Conservation (phyloP, 257 asterid genomes). For the Verbena officinalis region DNA sequence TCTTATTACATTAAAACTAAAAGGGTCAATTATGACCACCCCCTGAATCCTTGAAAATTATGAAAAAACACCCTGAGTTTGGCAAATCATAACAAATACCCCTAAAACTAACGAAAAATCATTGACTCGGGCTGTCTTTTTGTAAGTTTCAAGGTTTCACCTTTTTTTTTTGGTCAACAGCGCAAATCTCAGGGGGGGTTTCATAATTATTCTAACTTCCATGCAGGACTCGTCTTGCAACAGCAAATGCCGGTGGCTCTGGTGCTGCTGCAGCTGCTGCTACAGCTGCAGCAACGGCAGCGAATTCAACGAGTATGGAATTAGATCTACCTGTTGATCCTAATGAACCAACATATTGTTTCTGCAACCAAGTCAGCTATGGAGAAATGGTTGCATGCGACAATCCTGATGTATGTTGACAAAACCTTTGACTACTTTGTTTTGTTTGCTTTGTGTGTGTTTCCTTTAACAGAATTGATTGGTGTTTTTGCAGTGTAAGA, state of each 20-base stretch:
- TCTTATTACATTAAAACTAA: conserved; percentile 1
- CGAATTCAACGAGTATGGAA: conserved; percentile 69
- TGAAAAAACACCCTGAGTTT: no score
- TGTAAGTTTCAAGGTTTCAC: no score
- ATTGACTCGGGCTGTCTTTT: no score
- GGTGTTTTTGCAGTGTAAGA: conserved; percentile 74
- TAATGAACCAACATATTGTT: conserved; percentile 93
- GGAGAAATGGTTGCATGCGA: conserved; percentile 99
- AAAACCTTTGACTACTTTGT: background rate
- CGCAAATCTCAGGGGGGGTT: no score
- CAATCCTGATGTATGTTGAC: conserved; percentile 73
- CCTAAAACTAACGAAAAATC: no score
- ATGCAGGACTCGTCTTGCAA: conserved; percentile 77
- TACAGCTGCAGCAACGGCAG: conserved; percentile 46
- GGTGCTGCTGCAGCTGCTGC: conserved; percentile 55
- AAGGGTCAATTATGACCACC: no score
- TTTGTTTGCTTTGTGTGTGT: background rate
- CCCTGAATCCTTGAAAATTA: no score
- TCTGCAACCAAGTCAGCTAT: conserved; percentile 98
- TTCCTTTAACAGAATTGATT: conserved; percentile 8
- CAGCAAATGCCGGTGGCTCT: conserved; percentile 53
- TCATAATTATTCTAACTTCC: no score
- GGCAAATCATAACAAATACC: no score
- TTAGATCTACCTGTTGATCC: conserved; percentile 96
- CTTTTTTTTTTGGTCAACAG: no score